phyloP scores from a whole-genome alignment of 352 stramenopile species.

The Pythium brachiatum region DNA sequence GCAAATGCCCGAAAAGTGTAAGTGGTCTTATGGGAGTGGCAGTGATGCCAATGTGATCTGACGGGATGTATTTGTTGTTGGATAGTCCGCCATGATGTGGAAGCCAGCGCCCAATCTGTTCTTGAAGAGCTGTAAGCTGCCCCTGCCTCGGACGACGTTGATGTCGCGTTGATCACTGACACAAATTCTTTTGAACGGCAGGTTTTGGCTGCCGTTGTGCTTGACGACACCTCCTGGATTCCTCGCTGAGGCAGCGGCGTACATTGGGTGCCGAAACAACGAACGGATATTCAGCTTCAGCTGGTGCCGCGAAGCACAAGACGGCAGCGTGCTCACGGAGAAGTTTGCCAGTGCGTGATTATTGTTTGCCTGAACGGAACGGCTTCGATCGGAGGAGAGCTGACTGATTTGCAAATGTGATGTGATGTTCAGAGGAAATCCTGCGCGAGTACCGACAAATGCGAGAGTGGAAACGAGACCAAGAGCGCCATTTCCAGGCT shows the following conservation, averaged over 20 bases:
- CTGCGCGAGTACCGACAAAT: slow-evolving; percentile 61
- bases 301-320: slow-evolving; percentile 56
- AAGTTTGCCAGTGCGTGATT: slow-evolving; percentile 59
- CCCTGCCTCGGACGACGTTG: too few species aligned
- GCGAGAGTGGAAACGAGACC: slow-evolving; percentile 62
- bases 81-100: slow-evolving; percentile 49
- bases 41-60: not conserved
- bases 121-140: slow-evolving; percentile 60
- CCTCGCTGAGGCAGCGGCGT: slow-evolving; percentile 70
- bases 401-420: not conserved
- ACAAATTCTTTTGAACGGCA: slow-evolving; percentile 11
- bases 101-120: slow-evolving; percentile 45
- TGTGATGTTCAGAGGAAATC: slow-evolving; percentile 42
- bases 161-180: too few species aligned
- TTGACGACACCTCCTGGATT: slow-evolving; percentile 49
- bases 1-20: slow-evolving; percentile 77
- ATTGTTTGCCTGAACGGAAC: not conserved
- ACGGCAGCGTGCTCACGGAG: slow-evolving; percentile 59
- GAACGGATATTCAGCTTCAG: slow-evolving; percentile 79
- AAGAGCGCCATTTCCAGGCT: slow-evolving; percentile 58
- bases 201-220: slow-evolving; percentile 70
- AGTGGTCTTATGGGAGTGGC: too few species aligned
- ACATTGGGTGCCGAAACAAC: slow-evolving; percentile 71
- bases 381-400: not conserved
- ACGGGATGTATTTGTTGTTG: slow-evolving; percentile 1